Evolutionary conservation across 2,329 filamentous ascomycete genomes (phyloP).

Genomic region (Fusarium praegraminearum): DNA sequence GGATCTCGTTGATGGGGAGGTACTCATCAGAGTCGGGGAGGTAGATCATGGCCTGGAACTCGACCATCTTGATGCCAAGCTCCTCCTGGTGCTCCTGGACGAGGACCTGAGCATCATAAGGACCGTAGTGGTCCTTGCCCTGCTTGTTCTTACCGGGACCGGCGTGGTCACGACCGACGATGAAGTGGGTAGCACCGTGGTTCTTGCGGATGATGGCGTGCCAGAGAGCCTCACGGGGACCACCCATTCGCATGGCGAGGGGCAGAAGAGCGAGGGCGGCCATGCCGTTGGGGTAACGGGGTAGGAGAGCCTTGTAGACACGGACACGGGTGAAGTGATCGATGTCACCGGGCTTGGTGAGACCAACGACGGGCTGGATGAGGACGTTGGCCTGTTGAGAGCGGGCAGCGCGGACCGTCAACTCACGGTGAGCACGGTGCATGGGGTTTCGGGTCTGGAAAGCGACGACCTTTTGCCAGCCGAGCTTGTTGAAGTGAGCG

Average conservation of each 20-base stretch:
- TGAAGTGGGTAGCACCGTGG: slow-evolving; percentile 98
- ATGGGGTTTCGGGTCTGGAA: slow-evolving; percentile 99
- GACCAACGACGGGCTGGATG: slow-evolving; percentile 97
- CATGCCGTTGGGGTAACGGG: slow-evolving; percentile 99
- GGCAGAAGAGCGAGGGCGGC: slow-evolving; percentile 94
- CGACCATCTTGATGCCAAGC: slow-evolving; percentile 98
- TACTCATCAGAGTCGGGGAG: slow-evolving; percentile 98
- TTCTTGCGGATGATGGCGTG: slow-evolving; percentile 99
- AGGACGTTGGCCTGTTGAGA: slow-evolving; percentile 97
- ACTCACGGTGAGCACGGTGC: slow-evolving; percentile 97
- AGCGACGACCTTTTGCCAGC: slow-evolving; percentile 96
- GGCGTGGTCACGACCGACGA: slow-evolving; percentile 97
- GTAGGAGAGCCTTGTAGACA: slow-evolving; percentile 96
- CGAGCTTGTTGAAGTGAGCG: slow-evolving; percentile 98
- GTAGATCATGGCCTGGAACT: slow-evolving; percentile 99
- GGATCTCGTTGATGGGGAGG: slow-evolving; percentile 89
- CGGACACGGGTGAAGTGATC: slow-evolving; percentile 99
- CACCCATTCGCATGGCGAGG: slow-evolving; percentile 98
- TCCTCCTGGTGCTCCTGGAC: slow-evolving; percentile 97
- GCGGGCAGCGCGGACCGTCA: slow-evolving; percentile 96
- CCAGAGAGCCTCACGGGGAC: slow-evolving; percentile 98
- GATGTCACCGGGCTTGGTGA: slow-evolving; percentile 99
- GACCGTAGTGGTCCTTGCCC: slow-evolving; percentile 96
- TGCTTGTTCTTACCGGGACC: slow-evolving; percentile 98
- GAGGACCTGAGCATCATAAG: slow-evolving; percentile 95